Evolutionary conservation across 2,329 filamentous ascomycete genomes (phyloP), one percentile per base, ranked within the genome.

Genomic region (Penicillium sclerotigenum): DNA sequence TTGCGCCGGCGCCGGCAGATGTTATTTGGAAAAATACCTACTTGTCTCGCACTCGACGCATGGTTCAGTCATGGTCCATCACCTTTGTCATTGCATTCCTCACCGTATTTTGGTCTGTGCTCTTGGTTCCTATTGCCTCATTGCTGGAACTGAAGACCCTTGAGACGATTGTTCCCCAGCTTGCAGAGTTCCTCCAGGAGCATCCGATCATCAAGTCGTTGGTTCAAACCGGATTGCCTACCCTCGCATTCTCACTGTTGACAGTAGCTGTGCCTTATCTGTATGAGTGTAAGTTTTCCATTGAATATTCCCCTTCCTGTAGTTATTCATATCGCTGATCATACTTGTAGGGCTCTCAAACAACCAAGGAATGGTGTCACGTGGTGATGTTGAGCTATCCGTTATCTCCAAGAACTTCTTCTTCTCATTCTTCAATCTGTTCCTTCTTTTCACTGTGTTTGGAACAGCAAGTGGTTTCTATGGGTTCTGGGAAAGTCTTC

Each of bases 361-460:
- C 71, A 83, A 85, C 50, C 94, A 99, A 77, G 94, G 94, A 47
- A 95, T 95, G 87, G 90, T 96, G 49, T 97, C 94, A 0, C 90
- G 91, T 65, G 91, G 91, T 42, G 94, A 99, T 59, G 87, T 99
- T 22, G 94, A 97, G 73, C 81, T 99, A 7, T 97, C 94, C 0
- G 82, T 95, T 42, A 93, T 99, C 62, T 96, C 91, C 52, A 99
- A 99, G 78, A 99, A 97, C 74, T 99, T 97, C 77, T 96, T 97
- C 81, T 99, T 99, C 72, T 92, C 89, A 10, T 99, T 99, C 75
- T 97, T 99, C 83, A 99, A 99, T 75, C 90, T 97, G 55, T 99
- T 99, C 75, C 83, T 97, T 48, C 85, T 97, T 42, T 97, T 97
- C 72, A 95, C 93, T 1, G 83, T 94, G 26, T 89, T 96, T 43